A percentile compares a stretch with the other conserved stretches of the same genome.
These are phyloP conservation scores for Hebeloma cylindrosporum DNA, from an alignment of 768 basidiomycete genomes.

Conservation along the genomic window DNA sequence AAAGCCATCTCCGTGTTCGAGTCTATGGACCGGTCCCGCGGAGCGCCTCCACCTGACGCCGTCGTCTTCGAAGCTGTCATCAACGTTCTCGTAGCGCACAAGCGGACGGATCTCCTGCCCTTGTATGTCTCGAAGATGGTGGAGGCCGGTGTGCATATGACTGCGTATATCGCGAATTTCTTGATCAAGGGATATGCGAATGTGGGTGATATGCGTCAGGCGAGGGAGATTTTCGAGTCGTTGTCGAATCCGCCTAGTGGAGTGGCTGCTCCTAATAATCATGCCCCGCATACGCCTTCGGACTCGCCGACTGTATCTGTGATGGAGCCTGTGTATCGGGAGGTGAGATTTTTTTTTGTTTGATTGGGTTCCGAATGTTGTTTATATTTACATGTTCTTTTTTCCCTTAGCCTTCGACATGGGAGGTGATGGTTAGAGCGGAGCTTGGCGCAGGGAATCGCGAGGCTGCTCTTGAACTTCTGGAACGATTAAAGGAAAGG, in stretches of 20 bases:
- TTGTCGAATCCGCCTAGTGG: conserved; percentile 80
- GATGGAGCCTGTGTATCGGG: conserved; percentile 74
- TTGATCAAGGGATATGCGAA: conserved; percentile 74
- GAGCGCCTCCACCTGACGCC: conserved; percentile 67
- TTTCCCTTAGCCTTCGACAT: conserved; percentile 72
- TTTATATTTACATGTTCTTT: conserved; percentile 2
- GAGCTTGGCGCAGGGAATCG: conserved; percentile 81
- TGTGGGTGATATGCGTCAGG: conserved; percentile 64
- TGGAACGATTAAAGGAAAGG: conserved; percentile 74
- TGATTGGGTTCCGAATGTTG: background rate
- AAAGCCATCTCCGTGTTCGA: conserved; percentile 79
- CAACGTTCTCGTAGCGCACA: conserved; percentile 79
- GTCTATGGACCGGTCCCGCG: conserved; percentile 52
- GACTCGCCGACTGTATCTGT: conserved; percentile 33
- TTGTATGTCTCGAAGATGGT: conserved; percentile 63
- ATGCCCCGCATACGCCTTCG: conserved; percentile 63
- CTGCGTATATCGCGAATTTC: conserved; percentile 92
- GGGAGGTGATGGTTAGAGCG: conserved; percentile 93
- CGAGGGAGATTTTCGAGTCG: conserved; percentile 77
- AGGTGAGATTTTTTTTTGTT: conserved; percentile 47
- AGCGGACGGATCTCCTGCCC: conserved; percentile 75
- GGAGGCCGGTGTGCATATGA: conserved; percentile 72
- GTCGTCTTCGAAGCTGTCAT: conserved; percentile 89
- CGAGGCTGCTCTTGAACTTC: conserved; percentile 63
- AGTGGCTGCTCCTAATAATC: conserved; percentile 87